A percentile compares a stretch with the other conserved stretches of the same genome.
phyloP scores from a whole-genome alignment of 345 rosid species.

The thale cress (Arabidopsis thaliana) region TAIR10.1 NC_003076.8:21008001-21008500 shows the following conservation, averaged over 20 bases:
- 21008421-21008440: constrained; percentile 93
- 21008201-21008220: constrained; percentile 13
- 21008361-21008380: constrained; percentile 55
- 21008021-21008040: neutral
- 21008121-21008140: constrained; percentile 95
- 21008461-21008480: constrained; percentile 69
- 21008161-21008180: constrained; percentile 4
- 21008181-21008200: constrained; percentile 23
- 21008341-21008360: constrained; percentile 9
- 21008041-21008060: neutral
- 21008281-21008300: constrained; percentile 21
- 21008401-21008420: constrained; percentile 93
- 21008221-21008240: constrained; percentile 82
- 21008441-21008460: constrained; percentile 72
- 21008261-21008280: constrained; percentile 71
- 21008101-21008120: constrained; percentile 82
- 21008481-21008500: constrained; percentile 93
- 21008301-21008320: neutral
- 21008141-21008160: constrained; percentile 83
- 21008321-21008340: neutral
- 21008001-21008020: neutral
- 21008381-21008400: constrained; percentile 88
- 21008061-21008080: constrained; percentile 21
- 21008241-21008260: constrained; percentile 95
- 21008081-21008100: constrained; percentile 76